Conservation (phyloP, 2,329 filamentous ascomycete genomes). For the Boeremia exigua region DNA sequence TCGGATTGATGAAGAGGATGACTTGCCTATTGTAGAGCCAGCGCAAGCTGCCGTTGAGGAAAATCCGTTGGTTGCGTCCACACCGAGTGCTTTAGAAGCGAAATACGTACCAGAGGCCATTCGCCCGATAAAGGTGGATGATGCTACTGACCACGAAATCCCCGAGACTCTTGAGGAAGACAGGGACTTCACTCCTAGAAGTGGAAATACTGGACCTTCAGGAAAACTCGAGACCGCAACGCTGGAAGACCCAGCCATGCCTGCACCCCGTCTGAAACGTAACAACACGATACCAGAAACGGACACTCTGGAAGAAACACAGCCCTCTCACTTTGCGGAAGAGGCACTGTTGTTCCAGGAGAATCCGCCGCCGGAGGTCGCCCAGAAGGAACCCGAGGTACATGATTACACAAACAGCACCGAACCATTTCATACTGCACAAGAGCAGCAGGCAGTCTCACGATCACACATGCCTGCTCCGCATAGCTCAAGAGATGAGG, state of each 20-base stretch:
- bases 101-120: constrained; percentile 14
- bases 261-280: constrained; percentile 25
- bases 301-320: constrained; percentile 43
- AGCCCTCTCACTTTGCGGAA: constrained; percentile 34
- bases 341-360: neutral
- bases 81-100: neutral
- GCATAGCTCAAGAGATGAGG: constrained; percentile 23
- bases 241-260: neutral
- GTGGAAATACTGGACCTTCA: neutral
- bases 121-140: constrained; percentile 16
- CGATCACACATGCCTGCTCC: constrained; percentile 21
- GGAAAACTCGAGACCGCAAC: neutral
- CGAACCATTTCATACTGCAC: constrained; percentile 42
- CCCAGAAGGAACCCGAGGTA: neutral
- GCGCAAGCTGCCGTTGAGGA: neutral
- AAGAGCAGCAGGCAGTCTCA: constrained; percentile 45
- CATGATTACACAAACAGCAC: constrained; percentile 28
- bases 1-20: constrained; percentile 21
- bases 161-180: constrained; percentile 33
- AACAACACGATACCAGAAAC: constrained; percentile 43
- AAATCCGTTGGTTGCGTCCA: constrained; percentile 2
- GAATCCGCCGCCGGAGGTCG: neutral
- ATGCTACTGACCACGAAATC: constrained; percentile 25
- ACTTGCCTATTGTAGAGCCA: neutral
- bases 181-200: neutral